Evolutionary conservation across 805 yeast species (phyloP).

Genomic region (Candida orba): DNA sequence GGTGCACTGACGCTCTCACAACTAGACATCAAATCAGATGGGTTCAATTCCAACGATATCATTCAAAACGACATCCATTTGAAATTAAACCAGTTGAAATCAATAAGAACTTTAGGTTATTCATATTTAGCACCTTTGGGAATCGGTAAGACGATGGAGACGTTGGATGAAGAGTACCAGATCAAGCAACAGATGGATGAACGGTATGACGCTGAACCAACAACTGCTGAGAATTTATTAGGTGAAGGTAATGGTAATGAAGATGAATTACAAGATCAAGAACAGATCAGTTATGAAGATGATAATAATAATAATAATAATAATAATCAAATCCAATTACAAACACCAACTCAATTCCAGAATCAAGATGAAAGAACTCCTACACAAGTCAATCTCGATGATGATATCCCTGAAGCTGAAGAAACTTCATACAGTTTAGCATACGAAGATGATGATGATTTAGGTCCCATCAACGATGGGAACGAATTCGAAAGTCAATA

Average conservation of each 20-base stretch:
- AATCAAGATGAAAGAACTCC: slow-evolving; percentile 1
- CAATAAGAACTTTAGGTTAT: slow-evolving; percentile 40
- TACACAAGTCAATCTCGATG: slow-evolving; percentile 31
- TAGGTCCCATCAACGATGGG: slow-evolving; percentile 13
- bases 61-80: slow-evolving; percentile 8
- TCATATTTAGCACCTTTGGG: slow-evolving; percentile 52
- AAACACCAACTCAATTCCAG: slow-evolving; percentile 1
- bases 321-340: neutral
- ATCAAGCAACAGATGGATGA: slow-evolving; percentile 23
- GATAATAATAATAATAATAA: no score
- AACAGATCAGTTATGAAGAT: neutral
- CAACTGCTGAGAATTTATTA: slow-evolving; percentile 24
- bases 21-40: neutral
- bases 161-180: slow-evolving; percentile 25
- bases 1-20: slow-evolving; percentile 21
- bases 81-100: slow-evolving; percentile 18
- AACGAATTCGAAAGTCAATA: slow-evolving; percentile 19
- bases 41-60: neutral
- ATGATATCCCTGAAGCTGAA: slow-evolving; percentile 36
- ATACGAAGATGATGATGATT: slow-evolving; percentile 28
- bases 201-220: slow-evolving; percentile 15
- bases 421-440: slow-evolving; percentile 27
- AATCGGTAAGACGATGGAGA: slow-evolving; percentile 44
- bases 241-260: slow-evolving; percentile 21
- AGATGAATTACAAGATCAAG: neutral